phyloP scores from a whole-genome alignment of 768 basidiomycete genomes.

The Suillus bovinus region DNA sequence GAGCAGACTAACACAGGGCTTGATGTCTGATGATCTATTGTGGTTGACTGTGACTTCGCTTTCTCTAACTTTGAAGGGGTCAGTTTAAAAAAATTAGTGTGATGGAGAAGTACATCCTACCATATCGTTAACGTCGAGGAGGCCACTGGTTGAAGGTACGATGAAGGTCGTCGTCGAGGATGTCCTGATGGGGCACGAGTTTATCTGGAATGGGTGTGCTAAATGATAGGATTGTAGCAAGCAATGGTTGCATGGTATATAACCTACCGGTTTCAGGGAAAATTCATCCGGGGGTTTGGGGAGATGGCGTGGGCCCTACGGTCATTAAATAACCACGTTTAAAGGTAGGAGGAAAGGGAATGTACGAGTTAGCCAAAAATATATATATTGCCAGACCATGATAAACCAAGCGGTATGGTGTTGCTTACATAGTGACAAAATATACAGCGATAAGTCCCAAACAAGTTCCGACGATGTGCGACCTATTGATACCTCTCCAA shows the following conservation, averaged over 20 bases:
- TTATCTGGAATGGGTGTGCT: background rate
- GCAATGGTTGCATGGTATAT: background rate
- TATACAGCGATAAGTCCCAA: background rate
- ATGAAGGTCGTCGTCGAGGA: too few relatives aligned
- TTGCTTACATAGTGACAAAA: background rate
- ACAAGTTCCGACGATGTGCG: background rate
- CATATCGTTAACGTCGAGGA: too few relatives aligned
- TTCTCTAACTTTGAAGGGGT: background rate
- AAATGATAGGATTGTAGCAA: background rate
- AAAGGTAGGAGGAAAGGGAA: background rate
- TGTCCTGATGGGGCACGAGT: background rate
- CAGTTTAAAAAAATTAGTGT: background rate
- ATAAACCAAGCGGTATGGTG: background rate
- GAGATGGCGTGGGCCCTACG: background rate
- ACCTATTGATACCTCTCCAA: background rate
- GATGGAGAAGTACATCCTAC: background rate
- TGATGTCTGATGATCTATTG: background rate
- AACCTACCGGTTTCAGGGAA: background rate
- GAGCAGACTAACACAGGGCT: background rate
- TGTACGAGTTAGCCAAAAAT: background rate
- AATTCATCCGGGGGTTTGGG: background rate
- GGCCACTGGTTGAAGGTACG: background rate
- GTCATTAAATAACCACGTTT: background rate
- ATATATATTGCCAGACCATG: background rate
- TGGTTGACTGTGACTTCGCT: background rate